These are phyloP conservation scores for Saururus chinensis DNA, from an alignment of 164 flowering plant species.

Conservation along the genomic window DNA sequence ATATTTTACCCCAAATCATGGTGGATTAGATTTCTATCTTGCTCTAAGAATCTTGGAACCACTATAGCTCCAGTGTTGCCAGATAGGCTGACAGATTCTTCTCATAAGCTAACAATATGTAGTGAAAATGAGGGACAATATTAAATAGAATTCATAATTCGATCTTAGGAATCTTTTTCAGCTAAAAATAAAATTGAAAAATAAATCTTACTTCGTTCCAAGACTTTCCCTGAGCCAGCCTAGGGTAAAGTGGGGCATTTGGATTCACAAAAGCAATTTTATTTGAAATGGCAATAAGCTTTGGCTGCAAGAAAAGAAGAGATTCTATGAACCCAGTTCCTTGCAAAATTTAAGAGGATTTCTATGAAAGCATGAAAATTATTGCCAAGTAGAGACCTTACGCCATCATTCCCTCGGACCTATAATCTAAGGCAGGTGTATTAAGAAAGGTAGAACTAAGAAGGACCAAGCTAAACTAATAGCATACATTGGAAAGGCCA, in stretches of 20 bases:
- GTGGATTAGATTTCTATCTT: not conserved
- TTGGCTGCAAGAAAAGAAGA: conserved; percentile 37
- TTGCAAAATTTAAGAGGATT: too few species aligned
- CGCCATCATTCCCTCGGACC: too few species aligned
- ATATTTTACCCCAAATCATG: too few species aligned
- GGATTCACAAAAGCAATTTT: conserved; percentile 52
- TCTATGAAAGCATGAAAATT: not conserved
- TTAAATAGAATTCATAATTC: too few species aligned
- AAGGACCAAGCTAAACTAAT: not conserved
- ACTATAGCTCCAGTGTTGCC: too few species aligned
- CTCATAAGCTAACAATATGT: too few species aligned
- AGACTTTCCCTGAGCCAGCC: conserved; percentile 71
- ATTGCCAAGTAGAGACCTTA: too few species aligned
- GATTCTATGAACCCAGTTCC: not conserved
- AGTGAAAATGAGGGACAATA: too few species aligned
- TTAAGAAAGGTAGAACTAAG: too few species aligned
- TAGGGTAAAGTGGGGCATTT: conserved; percentile 80
- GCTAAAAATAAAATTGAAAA: too few species aligned
- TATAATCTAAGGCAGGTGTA: too few species aligned
- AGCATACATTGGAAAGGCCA: conserved; percentile 36
- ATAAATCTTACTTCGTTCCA: conserved; percentile 66
- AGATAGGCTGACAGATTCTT: too few species aligned
- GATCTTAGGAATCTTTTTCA: not conserved
- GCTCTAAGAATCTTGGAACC: not conserved
- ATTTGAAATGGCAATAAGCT: conserved; percentile 70